These are phyloP conservation scores for Amanita phalloides DNA, from an alignment of 768 basidiomycete genomes.

Conservation along the genomic window DNA sequence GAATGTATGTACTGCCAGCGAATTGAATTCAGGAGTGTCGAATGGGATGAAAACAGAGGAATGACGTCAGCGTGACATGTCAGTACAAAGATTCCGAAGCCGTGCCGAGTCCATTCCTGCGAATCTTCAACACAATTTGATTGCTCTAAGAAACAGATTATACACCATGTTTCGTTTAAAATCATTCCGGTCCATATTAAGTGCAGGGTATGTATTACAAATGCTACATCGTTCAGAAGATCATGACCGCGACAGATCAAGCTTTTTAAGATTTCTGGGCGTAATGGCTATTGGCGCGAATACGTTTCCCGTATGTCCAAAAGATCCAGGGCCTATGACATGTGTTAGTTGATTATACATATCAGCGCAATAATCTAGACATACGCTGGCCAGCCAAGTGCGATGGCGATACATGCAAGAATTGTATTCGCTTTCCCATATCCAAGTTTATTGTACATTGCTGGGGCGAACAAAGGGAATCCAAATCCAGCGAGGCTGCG, in stretches of 20 bases:
- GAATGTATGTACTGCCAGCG: too few species aligned
- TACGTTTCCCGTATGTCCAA: conserved; percentile 3
- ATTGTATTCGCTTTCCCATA: conserved; percentile 64
- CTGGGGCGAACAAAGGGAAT: conserved; percentile 70
- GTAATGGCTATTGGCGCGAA: conserved; percentile 4
- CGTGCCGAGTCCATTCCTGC: too few species aligned
- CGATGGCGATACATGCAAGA: conserved; percentile 46
- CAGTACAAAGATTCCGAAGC: too few species aligned
- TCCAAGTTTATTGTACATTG: conserved; percentile 55
- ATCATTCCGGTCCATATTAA: not conserved
- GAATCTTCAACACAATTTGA: too few species aligned
- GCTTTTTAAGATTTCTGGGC: conserved; percentile 2
- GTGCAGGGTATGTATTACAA: not conserved
- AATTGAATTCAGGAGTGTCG: too few species aligned
- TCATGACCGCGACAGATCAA: not conserved
- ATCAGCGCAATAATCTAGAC: conserved; percentile 10
- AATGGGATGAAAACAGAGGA: too few species aligned
- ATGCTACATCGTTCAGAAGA: too few species aligned
- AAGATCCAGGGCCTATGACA: conserved; percentile 9
- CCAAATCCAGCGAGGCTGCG: conserved; percentile 62
- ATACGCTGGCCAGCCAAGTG: conserved; percentile 36
- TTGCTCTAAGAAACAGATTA: too few species aligned
- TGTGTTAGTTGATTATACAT: not conserved
- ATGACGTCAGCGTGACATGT: too few species aligned
- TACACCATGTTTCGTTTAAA: too few species aligned